These are phyloP conservation scores for Chytridiales sp. DNA, from an alignment of 371 early-diverging fungal species.

Conservation along the genomic window DNA sequence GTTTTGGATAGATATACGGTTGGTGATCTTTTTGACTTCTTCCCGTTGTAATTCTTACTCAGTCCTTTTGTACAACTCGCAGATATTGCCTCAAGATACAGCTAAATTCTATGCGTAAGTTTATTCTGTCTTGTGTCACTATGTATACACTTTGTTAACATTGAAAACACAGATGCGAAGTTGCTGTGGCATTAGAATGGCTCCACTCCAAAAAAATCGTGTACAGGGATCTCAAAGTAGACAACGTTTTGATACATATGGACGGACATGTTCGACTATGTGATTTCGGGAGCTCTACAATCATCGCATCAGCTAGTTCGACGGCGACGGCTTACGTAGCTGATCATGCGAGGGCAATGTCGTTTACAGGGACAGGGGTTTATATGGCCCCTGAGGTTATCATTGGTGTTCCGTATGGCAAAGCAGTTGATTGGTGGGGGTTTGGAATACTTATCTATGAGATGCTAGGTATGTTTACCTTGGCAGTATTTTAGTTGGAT, in stretches of 20 bases:
- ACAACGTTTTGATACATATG: constrained; percentile 38
- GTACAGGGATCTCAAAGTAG: constrained; percentile 51
- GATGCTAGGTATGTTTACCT: constrained; percentile 10
- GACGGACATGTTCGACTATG: constrained; percentile 51
- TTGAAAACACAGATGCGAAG: constrained; percentile 27
- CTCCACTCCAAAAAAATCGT: constrained; percentile 43
- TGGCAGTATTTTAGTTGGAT: no score
- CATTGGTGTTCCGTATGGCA: neutral
- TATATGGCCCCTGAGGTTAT: constrained; percentile 15
- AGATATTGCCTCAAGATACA: neutral
- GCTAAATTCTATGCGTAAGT: constrained; percentile 9
- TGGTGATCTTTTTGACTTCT: neutral
- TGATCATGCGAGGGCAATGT: neutral
- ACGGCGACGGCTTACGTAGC: neutral
- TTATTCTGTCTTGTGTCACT: neutral
- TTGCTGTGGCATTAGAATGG: constrained; percentile 42
- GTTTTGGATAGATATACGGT: constrained; percentile 5
- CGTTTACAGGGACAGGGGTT: neutral
- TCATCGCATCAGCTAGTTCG: neutral
- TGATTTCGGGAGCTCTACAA: constrained; percentile 46
- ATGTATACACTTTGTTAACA: neutral
- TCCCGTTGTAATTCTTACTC: neutral
- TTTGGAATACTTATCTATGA: constrained; percentile 8
- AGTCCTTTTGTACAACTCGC: neutral
- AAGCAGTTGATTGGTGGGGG: constrained; percentile 14